Evolutionary conservation across 1,284 basidiomycete species (phyloP).

Genomic region (Irpex lacteus): DNA sequence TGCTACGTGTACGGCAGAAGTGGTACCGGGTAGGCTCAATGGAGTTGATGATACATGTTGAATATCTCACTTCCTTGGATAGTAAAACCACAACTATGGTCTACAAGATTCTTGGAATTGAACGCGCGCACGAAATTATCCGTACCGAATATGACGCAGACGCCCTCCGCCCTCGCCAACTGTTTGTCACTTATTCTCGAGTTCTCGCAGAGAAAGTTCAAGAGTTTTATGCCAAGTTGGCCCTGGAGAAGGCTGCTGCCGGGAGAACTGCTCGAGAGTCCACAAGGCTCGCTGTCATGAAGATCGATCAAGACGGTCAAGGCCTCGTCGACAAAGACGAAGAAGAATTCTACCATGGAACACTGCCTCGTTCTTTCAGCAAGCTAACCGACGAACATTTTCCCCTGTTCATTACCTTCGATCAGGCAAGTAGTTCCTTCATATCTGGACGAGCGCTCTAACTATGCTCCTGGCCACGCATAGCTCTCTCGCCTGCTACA

Average conservation of each 20-base stretch:
- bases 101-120: slow-evolving; percentile 69
- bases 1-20: slow-evolving; percentile 43
- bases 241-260: slow-evolving; percentile 43
- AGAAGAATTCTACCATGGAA: slow-evolving; percentile 37
- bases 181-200: slow-evolving; percentile 71
- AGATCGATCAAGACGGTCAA: slow-evolving; percentile 27
- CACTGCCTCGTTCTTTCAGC: slow-evolving; percentile 57
- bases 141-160: not conserved
- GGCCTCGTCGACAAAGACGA: slow-evolving; percentile 50
- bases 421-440: slow-evolving; percentile 39
- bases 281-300: slow-evolving; percentile 20
- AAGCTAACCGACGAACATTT: slow-evolving; percentile 60
- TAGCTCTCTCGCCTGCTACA: slow-evolving; percentile 44
- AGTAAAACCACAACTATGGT: slow-evolving; percentile 78
- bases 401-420: slow-evolving; percentile 68
- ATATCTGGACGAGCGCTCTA: slow-evolving; percentile 5
- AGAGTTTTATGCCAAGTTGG: slow-evolving; percentile 58
- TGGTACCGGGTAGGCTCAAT: slow-evolving; percentile 13
- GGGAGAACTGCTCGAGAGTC: slow-evolving; percentile 39
- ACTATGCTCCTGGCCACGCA: not conserved
- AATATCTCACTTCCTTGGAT: not conserved
- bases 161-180: slow-evolving; percentile 50
- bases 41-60: slow-evolving; percentile 3
- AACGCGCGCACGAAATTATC: slow-evolving; percentile 40
- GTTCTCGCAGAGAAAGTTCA: slow-evolving; percentile 66